Percentiles rank a stretch among this genome's conserved stretches.
These are phyloP conservation scores for Blastobotrys americana DNA, from an alignment of 805 yeast genomes.

Conservation along the genomic window DNA sequence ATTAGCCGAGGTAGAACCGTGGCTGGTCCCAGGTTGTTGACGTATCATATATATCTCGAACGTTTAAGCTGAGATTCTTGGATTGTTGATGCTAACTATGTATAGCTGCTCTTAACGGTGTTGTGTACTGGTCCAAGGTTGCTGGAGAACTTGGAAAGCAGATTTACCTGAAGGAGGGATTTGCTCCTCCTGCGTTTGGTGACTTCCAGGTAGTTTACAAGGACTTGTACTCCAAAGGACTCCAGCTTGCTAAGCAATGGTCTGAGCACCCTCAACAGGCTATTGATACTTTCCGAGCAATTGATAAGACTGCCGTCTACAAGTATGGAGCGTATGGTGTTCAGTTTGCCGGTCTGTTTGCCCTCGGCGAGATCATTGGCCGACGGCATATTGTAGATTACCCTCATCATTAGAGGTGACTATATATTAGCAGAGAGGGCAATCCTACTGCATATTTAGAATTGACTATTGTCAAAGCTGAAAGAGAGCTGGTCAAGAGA, in stretches of 20 bases:
- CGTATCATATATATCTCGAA: not conserved
- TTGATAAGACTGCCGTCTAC: slow-evolving; percentile 50
- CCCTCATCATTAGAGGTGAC: slow-evolving; percentile 35
- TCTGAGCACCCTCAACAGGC: slow-evolving; percentile 57
- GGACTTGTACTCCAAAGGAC: slow-evolving; percentile 40
- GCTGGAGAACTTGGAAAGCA: slow-evolving; percentile 58
- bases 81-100: not conserved
- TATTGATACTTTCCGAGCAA: slow-evolving; percentile 39
- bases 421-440: too few species aligned
- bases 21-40: not conserved
- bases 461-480: too few species aligned
- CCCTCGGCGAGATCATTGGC: slow-evolving; percentile 94
- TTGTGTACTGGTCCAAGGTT: slow-evolving; percentile 75
- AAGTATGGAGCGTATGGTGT: slow-evolving; percentile 68
- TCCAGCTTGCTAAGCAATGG: slow-evolving; percentile 27
- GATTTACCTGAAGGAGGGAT: slow-evolving; percentile 85
- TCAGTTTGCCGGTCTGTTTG: slow-evolving; percentile 84
- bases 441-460: too few species aligned
- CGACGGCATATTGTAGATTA: slow-evolving; percentile 92
- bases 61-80: not conserved
- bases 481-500: too few species aligned
- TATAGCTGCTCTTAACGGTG: slow-evolving; percentile 38
- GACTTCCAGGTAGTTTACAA: slow-evolving; percentile 74
- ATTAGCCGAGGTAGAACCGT: slow-evolving; percentile 17
- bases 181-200: slow-evolving; percentile 78